Percentiles rank a stretch among this genome's conserved stretches.
Conservation (phyloP, 495 filamentous ascomycete genomes). For the Umbilicaria muhlenbergii region DNA sequence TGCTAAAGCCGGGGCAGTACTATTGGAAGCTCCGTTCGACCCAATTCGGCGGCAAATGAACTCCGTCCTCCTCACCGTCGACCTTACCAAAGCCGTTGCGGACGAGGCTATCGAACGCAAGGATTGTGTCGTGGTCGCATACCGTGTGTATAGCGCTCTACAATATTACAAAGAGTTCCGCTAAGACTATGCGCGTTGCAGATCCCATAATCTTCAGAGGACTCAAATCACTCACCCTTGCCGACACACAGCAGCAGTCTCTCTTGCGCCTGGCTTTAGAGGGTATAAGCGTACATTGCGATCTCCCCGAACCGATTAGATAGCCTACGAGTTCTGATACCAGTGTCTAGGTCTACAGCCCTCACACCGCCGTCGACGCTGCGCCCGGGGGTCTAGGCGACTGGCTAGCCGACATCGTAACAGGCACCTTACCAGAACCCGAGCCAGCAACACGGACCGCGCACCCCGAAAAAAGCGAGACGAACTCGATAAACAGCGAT, state of each 20-base stretch:
- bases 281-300: slow-evolving; percentile 53
- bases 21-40: slow-evolving; percentile 61
- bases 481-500: slow-evolving; percentile 1
- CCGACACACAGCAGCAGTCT: slow-evolving; percentile 71
- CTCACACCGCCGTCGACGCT: slow-evolving; percentile 88
- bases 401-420: slow-evolving; percentile 85
- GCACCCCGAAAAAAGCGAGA: slow-evolving; percentile 1
- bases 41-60: slow-evolving; percentile 41
- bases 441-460: slow-evolving; percentile 14
- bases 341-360: slow-evolving; percentile 53
- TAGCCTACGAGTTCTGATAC: slow-evolving; percentile 2
- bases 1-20: slow-evolving; percentile 30
- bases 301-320: not conserved
- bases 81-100: slow-evolving; percentile 77
- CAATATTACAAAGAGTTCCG: not conserved
- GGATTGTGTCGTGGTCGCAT: slow-evolving; percentile 69
- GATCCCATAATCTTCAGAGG: slow-evolving; percentile 93
- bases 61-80: slow-evolving; percentile 76
- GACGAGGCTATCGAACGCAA: slow-evolving; percentile 71
- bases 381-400: slow-evolving; percentile 76
- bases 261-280: slow-evolving; percentile 70
- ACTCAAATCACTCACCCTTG: slow-evolving; percentile 71
- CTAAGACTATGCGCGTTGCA: slow-evolving; percentile 15
- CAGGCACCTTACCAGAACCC: slow-evolving; percentile 28
- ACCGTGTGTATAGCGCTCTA: slow-evolving; percentile 42